These are phyloP conservation scores for Cladosporium cucumerinum DNA, from an alignment of 2,329 filamentous ascomycete genomes.

Conservation along the genomic window DNA sequence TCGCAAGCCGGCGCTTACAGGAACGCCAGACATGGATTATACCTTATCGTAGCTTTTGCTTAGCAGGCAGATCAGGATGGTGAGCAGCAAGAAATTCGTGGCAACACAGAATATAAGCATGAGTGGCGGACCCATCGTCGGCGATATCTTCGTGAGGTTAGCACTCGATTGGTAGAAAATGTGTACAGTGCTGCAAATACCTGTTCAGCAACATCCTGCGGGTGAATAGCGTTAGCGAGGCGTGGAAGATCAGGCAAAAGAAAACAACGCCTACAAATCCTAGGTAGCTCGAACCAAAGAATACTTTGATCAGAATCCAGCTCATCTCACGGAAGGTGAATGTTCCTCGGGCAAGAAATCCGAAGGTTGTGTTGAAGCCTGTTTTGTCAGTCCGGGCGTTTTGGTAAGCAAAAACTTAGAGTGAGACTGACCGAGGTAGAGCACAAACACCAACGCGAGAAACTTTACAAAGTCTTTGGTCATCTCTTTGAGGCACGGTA, in stretches of 20 bases:
- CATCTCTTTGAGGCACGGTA: conserved; percentile 92
- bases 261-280: conserved; percentile 60
- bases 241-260: neutral
- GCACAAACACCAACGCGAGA: conserved; percentile 69
- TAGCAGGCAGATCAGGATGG: conserved; percentile 73
- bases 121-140: conserved; percentile 50
- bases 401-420: neutral
- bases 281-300: conserved; percentile 72
- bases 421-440: conserved; percentile 64
- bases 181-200: conserved; percentile 31
- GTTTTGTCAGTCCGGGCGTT: conserved; percentile 6
- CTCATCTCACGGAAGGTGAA: conserved; percentile 67
- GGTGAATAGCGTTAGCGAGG: conserved; percentile 16
- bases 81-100: conserved; percentile 75
- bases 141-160: conserved; percentile 38
- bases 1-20: conserved; percentile 25
- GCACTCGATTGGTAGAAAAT: conserved; percentile 9
- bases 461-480: conserved; percentile 88
- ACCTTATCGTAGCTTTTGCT: conserved; percentile 68
- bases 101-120: conserved; percentile 72
- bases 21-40: conserved; percentile 24
- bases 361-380: conserved; percentile 85
- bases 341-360: conserved; percentile 67
- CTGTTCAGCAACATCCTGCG: conserved; percentile 46
- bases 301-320: conserved; percentile 74